Conservation (phyloP, 257 asterid genomes). For the Thymus mandschuricus region DNA sequence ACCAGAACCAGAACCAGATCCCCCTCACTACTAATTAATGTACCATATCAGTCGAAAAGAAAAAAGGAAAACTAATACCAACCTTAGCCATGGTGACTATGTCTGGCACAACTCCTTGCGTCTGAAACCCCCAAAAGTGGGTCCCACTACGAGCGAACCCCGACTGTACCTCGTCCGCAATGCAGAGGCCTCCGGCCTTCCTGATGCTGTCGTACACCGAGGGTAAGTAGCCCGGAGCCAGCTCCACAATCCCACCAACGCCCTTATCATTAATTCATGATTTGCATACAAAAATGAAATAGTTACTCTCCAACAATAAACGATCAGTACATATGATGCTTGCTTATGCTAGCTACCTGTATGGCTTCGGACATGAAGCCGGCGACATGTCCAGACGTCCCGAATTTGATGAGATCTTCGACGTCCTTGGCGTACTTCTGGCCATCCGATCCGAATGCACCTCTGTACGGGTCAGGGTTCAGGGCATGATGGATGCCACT, state of each 20-base stretch:
- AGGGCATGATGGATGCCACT: slow-evolving; percentile 79
- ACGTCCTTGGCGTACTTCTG: slow-evolving; percentile 64
- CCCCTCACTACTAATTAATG: too few relatives aligned
- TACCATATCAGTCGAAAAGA: too few relatives aligned
- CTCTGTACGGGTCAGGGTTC: slow-evolving; percentile 78
- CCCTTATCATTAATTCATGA: slow-evolving; percentile 41
- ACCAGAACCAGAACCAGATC: too few relatives aligned
- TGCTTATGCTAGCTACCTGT: slow-evolving; percentile 45
- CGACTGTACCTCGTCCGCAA: slow-evolving; percentile 77
- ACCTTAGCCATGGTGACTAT: slow-evolving; percentile 92
- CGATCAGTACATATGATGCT: not conserved
- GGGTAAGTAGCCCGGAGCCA: slow-evolving; percentile 77
- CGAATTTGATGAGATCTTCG: slow-evolving; percentile 63
- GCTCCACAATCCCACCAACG: slow-evolving; percentile 75
- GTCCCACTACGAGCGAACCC: slow-evolving; percentile 74
- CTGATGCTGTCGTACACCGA: slow-evolving; percentile 49
- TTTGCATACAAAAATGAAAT: not conserved
- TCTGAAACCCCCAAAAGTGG: slow-evolving; percentile 79
- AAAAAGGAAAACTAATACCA: too few relatives aligned
- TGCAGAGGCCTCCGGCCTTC: slow-evolving; percentile 70
- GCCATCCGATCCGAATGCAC: slow-evolving; percentile 70
- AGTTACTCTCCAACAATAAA: too few relatives aligned
- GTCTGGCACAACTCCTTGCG: slow-evolving; percentile 76
- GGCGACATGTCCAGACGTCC: slow-evolving; percentile 76
- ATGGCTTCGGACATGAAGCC: slow-evolving; percentile 78